A percentile compares a stretch with the other conserved stretches of the same genome.
Evolutionary conservation across 2,329 filamentous ascomycete genomes (phyloP).

Genomic region (Gnomoniopsis smithogilvyi): DNA sequence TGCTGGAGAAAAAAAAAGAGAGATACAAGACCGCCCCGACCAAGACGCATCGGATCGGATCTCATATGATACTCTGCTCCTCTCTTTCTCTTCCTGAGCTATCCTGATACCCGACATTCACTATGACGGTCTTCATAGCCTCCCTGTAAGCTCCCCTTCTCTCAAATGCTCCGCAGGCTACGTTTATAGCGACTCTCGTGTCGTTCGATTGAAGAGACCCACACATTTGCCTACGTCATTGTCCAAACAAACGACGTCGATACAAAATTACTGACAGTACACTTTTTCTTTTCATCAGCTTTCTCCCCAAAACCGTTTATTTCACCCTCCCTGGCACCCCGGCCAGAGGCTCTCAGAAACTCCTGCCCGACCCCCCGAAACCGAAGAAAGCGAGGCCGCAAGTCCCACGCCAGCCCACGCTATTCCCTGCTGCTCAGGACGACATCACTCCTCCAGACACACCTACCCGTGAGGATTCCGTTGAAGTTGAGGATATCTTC

Average conservation of each 20-base stretch:
- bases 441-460: conserved; percentile 55
- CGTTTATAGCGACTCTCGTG: neutral
- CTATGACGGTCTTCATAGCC: neutral
- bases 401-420: conserved; percentile 44
- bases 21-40: neutral
- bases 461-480: conserved; percentile 43
- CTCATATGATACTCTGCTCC: neutral
- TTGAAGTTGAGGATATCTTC: conserved; percentile 44
- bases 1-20: neutral
- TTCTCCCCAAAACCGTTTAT: conserved; percentile 87
- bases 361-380: conserved; percentile 35
- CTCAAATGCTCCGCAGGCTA: conserved; percentile 3
- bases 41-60: neutral
- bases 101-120: neutral
- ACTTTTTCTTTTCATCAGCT: conserved; percentile 53
- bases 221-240: neutral
- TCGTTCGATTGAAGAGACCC: neutral
- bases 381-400: conserved; percentile 23
- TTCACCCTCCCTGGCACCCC: conserved; percentile 67
- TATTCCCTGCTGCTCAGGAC: conserved; percentile 43
- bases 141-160: conserved; percentile 25
- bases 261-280: conserved; percentile 8
- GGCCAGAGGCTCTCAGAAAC: conserved; percentile 32
- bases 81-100: neutral
- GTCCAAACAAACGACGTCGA: neutral